Conservation (phyloP, 352 stramenopile genomes). For the Globisporangium emineosum region DNA sequence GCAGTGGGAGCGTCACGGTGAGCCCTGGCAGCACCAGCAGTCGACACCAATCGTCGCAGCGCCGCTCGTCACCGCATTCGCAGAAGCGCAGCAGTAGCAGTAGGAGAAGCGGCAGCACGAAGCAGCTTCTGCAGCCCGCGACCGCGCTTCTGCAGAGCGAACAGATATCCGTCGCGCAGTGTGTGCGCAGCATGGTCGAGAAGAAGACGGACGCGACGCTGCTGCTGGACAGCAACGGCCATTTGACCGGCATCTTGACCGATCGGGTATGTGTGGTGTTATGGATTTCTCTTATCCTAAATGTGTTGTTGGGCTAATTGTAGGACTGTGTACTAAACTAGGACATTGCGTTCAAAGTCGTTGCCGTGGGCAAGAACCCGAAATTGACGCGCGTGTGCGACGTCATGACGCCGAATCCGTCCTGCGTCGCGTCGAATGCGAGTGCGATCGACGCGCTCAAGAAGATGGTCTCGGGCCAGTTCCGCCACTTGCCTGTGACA, state of each 20-base stretch:
- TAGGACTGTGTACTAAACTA: constrained; percentile 24
- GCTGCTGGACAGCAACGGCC: constrained; percentile 83
- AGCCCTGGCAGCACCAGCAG: constrained; percentile 17
- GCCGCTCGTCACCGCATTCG: constrained; percentile 14
- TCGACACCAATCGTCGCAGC: background rate
- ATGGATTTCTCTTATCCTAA: background rate
- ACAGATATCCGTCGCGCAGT: constrained; percentile 65
- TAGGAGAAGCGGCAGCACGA: constrained; percentile 16
- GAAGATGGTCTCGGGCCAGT: constrained; percentile 95
- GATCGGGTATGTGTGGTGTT: constrained; percentile 62
- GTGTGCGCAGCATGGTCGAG: constrained; percentile 82
- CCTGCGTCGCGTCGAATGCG: constrained; percentile 91
- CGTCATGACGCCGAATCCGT: constrained; percentile 95
- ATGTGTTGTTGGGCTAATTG: background rate
- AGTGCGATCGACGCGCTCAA: constrained; percentile 95
- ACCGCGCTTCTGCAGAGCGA: constrained; percentile 71
- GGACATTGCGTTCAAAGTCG: constrained; percentile 93
- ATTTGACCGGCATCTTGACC: constrained; percentile 94
- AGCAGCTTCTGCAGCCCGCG: constrained; percentile 65
- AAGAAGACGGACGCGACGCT: constrained; percentile 92
- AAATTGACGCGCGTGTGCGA: constrained; percentile 72
- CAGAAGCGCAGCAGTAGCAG: constrained; percentile 21
- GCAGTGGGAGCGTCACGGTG: constrained; percentile 5
- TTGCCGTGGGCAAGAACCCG: constrained; percentile 85
- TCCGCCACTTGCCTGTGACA: constrained; percentile 95